Evolutionary conservation across 352 stramenopile species (phyloP).

Genomic region (Pythium aristosporum): DNA sequence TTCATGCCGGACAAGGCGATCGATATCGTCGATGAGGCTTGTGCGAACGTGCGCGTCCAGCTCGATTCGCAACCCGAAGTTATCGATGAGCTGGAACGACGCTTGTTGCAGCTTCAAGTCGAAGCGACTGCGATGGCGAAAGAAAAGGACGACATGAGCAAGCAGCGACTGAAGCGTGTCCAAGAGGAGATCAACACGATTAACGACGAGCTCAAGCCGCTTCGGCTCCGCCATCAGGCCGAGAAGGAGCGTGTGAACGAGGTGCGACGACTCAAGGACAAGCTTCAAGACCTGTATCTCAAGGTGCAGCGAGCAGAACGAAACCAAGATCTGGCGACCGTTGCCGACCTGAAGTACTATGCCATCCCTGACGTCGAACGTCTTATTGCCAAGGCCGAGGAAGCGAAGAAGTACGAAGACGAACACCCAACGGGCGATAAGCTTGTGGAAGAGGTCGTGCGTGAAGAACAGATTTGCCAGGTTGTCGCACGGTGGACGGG

Average conservation of each 20-base stretch:
- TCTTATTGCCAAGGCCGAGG: conserved; percentile 79
- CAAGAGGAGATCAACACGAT: conserved; percentile 92
- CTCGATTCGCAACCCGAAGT: conserved; percentile 94
- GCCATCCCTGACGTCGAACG: conserved; percentile 92
- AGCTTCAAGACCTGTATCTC: conserved; percentile 90
- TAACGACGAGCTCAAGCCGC: conserved; percentile 88
- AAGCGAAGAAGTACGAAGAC: conserved; percentile 62
- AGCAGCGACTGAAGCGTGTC: conserved; percentile 88
- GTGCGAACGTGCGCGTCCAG: conserved; percentile 89
- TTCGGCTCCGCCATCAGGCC: conserved; percentile 89
- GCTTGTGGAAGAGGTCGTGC: conserved; percentile 86
- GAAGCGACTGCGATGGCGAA: conserved; percentile 92
- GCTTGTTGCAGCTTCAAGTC: conserved; percentile 95
- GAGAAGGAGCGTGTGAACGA: conserved; percentile 93
- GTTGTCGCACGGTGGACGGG: conserved; percentile 90
- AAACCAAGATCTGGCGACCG: conserved; percentile 93
- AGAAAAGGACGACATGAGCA: conserved; percentile 94
- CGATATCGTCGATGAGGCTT: conserved; percentile 95
- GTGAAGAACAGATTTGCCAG: conserved; percentile 86
- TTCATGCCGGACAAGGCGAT: conserved; percentile 95
- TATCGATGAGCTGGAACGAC: conserved; percentile 95
- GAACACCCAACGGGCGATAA: conserved; percentile 56
- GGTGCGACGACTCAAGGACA: conserved; percentile 91
- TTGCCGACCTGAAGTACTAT: conserved; percentile 96
- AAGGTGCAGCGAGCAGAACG: conserved; percentile 95